Evolutionary conservation across 1,284 basidiomycete genomes (phyloP).

Genomic region (Inonotus hispidus): DNA sequence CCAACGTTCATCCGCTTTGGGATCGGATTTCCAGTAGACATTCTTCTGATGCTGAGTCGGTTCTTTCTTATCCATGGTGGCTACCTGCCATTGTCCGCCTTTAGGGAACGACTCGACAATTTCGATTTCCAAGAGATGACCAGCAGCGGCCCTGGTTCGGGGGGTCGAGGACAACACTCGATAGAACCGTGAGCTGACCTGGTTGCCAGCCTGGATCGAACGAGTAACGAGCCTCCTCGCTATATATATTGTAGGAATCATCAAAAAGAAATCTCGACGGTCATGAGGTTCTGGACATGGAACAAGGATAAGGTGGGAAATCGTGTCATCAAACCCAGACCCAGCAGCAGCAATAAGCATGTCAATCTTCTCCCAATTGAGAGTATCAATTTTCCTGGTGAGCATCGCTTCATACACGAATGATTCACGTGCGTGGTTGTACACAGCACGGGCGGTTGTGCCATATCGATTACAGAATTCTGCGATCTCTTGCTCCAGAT

Average conservation of each 20-base stretch:
- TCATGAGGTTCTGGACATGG: not conserved
- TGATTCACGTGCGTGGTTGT: not conserved
- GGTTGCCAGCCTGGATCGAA: not conserved
- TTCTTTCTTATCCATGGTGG: not conserved
- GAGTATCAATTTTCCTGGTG: not conserved
- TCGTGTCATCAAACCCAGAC: not conserved
- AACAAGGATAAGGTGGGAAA: not conserved
- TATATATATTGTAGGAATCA: not conserved
- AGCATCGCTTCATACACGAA: not conserved
- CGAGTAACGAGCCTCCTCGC: not conserved
- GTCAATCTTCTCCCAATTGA: not conserved
- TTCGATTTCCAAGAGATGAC: not conserved
- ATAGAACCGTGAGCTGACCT: not conserved
- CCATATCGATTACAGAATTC: not conserved
- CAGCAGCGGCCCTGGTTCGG: not conserved
- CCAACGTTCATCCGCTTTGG: not conserved
- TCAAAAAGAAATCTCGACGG: not conserved
- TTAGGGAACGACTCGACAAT: not conserved
- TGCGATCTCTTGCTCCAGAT: not conserved
- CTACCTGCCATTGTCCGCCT: not conserved
- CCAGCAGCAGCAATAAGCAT: not conserved
- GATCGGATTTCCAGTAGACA: too few species aligned
- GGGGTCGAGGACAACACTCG: not conserved
- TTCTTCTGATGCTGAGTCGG: too few species aligned
- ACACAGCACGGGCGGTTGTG: not conserved